Evolutionary conservation across 2,329 filamentous ascomycete species (phyloP).

Genomic region (Diaporthe vaccinii): DNA sequence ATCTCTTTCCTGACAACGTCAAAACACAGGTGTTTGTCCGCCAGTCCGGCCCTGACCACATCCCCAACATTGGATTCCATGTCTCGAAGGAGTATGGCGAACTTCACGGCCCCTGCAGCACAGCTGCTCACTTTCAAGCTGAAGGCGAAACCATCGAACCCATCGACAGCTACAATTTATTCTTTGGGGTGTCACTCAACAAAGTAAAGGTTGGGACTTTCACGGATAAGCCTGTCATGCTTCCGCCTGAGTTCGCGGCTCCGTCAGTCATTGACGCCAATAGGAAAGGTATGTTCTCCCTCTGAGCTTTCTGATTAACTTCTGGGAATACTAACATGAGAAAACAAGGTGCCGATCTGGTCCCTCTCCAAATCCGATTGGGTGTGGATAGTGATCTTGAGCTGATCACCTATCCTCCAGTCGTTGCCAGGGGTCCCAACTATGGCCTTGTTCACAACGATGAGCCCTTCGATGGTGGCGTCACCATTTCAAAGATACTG

Average conservation of each 20-base stretch:
- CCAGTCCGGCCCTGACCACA: not conserved
- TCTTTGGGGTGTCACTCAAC: not conserved
- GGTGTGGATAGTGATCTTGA: not conserved
- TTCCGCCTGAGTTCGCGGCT: not conserved
- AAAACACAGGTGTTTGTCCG: not conserved
- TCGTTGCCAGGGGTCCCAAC: not conserved
- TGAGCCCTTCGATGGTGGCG: not conserved
- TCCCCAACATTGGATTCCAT: not conserved
- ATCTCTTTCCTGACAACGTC: not conserved
- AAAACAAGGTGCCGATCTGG: not conserved
- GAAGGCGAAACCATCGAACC: not conserved
- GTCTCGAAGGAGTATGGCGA: not conserved
- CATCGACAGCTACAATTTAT: not conserved
- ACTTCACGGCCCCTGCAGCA: not conserved
- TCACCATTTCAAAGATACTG: not conserved
- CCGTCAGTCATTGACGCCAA: not conserved
- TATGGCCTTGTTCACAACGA: slow-evolving; percentile 2
- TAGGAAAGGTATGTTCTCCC: not conserved
- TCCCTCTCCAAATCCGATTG: not conserved
- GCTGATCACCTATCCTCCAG: not conserved
- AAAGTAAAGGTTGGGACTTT: not conserved
- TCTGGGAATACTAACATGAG: not conserved
- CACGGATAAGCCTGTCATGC: too few relatives aligned
- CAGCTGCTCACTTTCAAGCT: not conserved
- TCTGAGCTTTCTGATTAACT: not conserved